Conservation (phyloP, 1,284 basidiomycete species). For the Rhizoctonia solani region DNA sequence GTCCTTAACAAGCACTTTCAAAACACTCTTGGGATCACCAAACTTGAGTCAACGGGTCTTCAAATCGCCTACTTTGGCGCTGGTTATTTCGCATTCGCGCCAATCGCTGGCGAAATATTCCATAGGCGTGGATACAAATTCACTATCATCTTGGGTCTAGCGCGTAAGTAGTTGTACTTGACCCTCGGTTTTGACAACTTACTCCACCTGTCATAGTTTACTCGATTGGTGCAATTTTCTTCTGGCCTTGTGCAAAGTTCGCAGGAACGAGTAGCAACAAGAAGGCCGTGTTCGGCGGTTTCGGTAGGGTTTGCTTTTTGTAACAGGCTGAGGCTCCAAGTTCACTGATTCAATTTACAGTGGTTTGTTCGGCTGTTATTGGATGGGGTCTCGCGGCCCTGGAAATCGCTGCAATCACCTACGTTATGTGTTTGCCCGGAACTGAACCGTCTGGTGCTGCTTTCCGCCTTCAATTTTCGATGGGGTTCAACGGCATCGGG, state of each 20-base stretch:
- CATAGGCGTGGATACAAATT: slow-evolving; percentile 54
- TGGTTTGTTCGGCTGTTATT: slow-evolving; percentile 43
- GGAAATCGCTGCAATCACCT: slow-evolving; percentile 79
- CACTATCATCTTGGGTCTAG: slow-evolving; percentile 37
- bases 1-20: slow-evolving; percentile 85
- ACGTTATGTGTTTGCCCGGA: slow-evolving; percentile 60
- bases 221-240: slow-evolving; percentile 65
- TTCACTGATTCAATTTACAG: not conserved
- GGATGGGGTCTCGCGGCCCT: slow-evolving; percentile 73
- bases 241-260: slow-evolving; percentile 78
- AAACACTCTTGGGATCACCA: slow-evolving; percentile 67
- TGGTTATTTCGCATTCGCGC: slow-evolving; percentile 69
- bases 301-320: slow-evolving; percentile 67
- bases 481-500: slow-evolving; percentile 80
- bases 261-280: slow-evolving; percentile 48
- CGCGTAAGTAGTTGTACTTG: slow-evolving; percentile 8
- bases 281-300: slow-evolving; percentile 63
- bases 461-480: slow-evolving; percentile 78
- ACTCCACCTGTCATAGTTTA: slow-evolving; percentile 13
- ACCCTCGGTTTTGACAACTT: slow-evolving; percentile 13
- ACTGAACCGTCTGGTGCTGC: slow-evolving; percentile 72
- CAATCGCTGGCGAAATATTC: slow-evolving; percentile 61
- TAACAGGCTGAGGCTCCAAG: not conserved
- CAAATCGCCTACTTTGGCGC: slow-evolving; percentile 74
- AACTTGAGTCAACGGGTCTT: slow-evolving; percentile 75